Conservation (phyloP, 2,329 filamentous ascomycete genomes). For the Paradendryphiella salina region DNA sequence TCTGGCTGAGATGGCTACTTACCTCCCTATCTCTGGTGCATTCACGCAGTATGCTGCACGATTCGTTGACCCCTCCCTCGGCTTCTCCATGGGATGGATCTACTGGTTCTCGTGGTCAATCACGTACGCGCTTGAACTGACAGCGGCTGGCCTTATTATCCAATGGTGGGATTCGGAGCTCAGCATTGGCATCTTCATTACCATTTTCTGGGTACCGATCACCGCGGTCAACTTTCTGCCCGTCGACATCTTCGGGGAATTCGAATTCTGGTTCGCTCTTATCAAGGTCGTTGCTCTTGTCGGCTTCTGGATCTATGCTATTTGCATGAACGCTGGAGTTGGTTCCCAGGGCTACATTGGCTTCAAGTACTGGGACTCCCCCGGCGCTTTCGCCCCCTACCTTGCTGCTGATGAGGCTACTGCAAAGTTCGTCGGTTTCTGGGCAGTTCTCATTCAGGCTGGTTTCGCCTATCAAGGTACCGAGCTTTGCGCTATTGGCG, state of each 20-base stretch:
- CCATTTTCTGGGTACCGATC: conserved; percentile 71
- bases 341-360: conserved; percentile 72
- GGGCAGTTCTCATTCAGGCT: conserved; percentile 68
- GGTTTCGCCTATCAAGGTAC: conserved; percentile 73
- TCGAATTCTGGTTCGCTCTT: conserved; percentile 77
- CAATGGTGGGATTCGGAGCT: conserved; percentile 70
- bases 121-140: conserved; percentile 73
- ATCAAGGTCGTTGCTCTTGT: conserved; percentile 77
- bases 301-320: conserved; percentile 75
- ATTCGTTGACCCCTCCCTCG: conserved; percentile 72
- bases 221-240: conserved; percentile 71
- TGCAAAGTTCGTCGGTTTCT: conserved; percentile 70
- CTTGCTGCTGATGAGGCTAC: conserved; percentile 63
- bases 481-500: conserved; percentile 77
- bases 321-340: conserved; percentile 71
- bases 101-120: conserved; percentile 81
- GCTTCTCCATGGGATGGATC: conserved; percentile 80
- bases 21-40: conserved; percentile 74
- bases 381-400: conserved; percentile 68
- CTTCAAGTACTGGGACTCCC: conserved; percentile 70
- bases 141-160: conserved; percentile 72
- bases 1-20: conserved; percentile 72
- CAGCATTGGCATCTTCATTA: conserved; percentile 72
- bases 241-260: conserved; percentile 72
- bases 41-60: conserved; percentile 77